These are phyloP conservation scores for Ramaria sp. DNA, from an alignment of 768 basidiomycete species.

Conservation along the genomic window DNA sequence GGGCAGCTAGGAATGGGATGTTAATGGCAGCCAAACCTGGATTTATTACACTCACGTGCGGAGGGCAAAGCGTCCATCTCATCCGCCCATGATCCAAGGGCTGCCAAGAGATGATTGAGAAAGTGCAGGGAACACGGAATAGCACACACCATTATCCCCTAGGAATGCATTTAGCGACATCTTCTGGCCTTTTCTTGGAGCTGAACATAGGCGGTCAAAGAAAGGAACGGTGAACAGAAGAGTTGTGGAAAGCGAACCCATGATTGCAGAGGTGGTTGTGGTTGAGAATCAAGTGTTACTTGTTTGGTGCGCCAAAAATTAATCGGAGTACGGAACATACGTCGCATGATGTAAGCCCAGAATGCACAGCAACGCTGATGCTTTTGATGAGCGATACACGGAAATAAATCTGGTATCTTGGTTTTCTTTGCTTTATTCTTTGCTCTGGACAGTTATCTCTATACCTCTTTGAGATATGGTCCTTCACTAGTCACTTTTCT, in stretches of 20 bases:
- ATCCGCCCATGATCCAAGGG: conserved; percentile 94
- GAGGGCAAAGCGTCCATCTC: conserved; percentile 92
- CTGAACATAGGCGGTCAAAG: conserved; percentile 26
- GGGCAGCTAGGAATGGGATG: conserved; percentile 41
- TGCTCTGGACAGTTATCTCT: too few relatives aligned
- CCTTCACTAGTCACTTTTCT: too few relatives aligned
- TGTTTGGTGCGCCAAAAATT: conserved; percentile 3
- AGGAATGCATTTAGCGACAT: conserved; percentile 90
- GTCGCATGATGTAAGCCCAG: conserved; percentile 1
- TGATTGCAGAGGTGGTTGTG: conserved; percentile 3
- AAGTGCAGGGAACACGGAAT: neutral
- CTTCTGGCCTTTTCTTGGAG: conserved; percentile 89
- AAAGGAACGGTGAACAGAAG: neutral
- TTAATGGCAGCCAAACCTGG: neutral
- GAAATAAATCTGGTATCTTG: too few relatives aligned
- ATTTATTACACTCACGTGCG: conserved; percentile 59
- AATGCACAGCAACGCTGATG: too few relatives aligned
- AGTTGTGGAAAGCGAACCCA: conserved; percentile 1
- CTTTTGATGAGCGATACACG: too few relatives aligned
- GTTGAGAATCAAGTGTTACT: neutral
- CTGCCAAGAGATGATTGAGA: conserved; percentile 27
- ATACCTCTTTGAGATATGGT: too few relatives aligned
- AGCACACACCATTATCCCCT: conserved; percentile 63
- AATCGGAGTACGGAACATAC: conserved; percentile 5
- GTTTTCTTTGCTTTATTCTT: too few relatives aligned